Evolutionary conservation across 257 asterid genomes (phyloP).

Genomic region (Jaltomata sinuosa): DNA sequence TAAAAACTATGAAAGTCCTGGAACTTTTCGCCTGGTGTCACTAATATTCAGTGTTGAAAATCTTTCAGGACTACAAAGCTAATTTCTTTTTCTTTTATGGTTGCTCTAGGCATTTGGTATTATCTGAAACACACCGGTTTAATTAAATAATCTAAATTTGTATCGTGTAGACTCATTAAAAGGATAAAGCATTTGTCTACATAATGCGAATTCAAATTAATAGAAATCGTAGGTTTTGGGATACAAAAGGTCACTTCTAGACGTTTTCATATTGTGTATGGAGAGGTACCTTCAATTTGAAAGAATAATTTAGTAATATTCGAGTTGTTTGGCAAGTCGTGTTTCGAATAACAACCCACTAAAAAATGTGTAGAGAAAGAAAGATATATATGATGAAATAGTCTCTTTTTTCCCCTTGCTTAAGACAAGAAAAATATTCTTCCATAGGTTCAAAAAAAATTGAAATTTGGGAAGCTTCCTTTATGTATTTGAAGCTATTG

Average conservation of each 20-base stretch:
- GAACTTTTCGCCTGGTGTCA: neutral
- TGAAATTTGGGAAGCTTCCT: neutral
- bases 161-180: too few relatives aligned
- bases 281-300: neutral
- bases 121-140: too few relatives aligned
- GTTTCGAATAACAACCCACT: neutral
- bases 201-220: neutral
- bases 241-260: neutral
- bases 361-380: neutral
- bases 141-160: too few relatives aligned
- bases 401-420: neutral
- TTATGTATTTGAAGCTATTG: neutral
- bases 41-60: neutral
- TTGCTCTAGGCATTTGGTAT: neutral
- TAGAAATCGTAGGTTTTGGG: neutral
- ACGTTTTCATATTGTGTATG: neutral
- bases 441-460: neutral
- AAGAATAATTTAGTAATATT: neutral
- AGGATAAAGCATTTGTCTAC: neutral
- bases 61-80: too few relatives aligned
- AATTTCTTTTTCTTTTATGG: too few relatives aligned
- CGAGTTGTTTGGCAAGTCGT: neutral
- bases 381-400: neutral
- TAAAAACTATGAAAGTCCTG: neutral
- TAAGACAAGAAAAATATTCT: neutral